These are phyloP conservation scores for Leishmania arabica DNA, from an alignment of 208 protist species.

Conservation along the genomic window DNA sequence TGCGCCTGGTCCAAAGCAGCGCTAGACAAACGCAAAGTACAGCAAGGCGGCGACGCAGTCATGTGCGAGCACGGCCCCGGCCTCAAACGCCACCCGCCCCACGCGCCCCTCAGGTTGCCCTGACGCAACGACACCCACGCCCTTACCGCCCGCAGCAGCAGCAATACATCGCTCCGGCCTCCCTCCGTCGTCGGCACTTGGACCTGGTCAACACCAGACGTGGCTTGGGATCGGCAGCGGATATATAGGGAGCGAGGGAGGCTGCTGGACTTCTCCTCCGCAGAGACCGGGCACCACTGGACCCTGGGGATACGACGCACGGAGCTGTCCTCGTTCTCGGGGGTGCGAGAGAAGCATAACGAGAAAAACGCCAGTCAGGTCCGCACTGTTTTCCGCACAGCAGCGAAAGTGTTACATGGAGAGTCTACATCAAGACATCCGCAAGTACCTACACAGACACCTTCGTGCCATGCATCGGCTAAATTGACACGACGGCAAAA, in stretches of 20 bases:
- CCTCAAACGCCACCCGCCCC: background rate
- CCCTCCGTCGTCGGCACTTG: background rate
- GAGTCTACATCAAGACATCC: no score
- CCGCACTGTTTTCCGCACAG: no score
- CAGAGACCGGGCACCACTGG: background rate
- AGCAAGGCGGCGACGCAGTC: background rate
- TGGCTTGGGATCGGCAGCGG: background rate
- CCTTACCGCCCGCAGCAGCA: background rate
- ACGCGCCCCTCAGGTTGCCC: background rate
- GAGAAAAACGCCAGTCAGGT: background rate
- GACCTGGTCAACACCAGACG: background rate
- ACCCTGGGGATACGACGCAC: background rate
- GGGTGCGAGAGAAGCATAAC: background rate
- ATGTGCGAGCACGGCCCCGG: background rate
- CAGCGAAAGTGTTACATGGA: no score
- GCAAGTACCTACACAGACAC: no score
- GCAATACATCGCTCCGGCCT: background rate
- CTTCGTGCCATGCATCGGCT: no score
- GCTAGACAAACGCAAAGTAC: background rate
- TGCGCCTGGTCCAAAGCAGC: background rate
- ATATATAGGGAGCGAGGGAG: background rate
- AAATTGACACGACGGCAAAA: no score
- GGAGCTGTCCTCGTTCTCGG: background rate
- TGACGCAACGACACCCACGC: no score
- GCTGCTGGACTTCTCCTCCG: no score